Evolutionary conservation across 495 filamentous ascomycete genomes (phyloP), one percentile per base, ranked within the genome.

Genomic region (Trichoderma erinaceum): DNA sequence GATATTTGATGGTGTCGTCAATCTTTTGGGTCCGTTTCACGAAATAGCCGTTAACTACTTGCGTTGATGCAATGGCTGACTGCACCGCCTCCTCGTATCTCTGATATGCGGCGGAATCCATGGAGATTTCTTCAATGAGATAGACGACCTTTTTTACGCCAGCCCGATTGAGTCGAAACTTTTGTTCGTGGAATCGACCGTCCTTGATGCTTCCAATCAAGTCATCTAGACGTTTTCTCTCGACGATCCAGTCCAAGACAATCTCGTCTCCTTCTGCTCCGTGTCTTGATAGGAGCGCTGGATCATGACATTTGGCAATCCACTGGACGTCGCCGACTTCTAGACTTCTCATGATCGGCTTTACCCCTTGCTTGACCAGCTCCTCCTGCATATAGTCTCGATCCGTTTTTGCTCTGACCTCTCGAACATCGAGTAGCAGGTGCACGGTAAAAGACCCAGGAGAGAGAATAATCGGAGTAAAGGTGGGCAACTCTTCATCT

Each of bases 161-260:
- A 0, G 86, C 88, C 66, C 87, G 87, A 46, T 82, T 82, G 3
- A 94, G 82, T 1, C 92, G 88, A 70, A 92, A 94, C 71, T 96
- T 95, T 70, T 96, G 92, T 71, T 96, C 92, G 70, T 88, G 88
- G 72, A 93, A 95, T 0, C 92, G 86, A 0, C 91, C 90, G 66
- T 95, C 92, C 75, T 89, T 93, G 74, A 95, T 91, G 61, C 89
- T 92, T 32, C 84, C 79, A 10, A 95, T 81, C 4, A 96, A 81
- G 75, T 96, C 92, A 70, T 96, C 92, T 0, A 93, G 83, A 3
- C 92, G 83, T 72, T 96, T 96, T 64, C 92, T 85, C 76, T 96
- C 92, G 0, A 94, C 83, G 38, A 96, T 90, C 80, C 86, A 92
- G 73, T 94, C 91, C 7, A 96, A 80, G 50, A 92, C 86, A 4